These are phyloP conservation scores for Singerocomus inundabilis DNA, from an alignment of 1,284 basidiomycete genomes.

Conservation along the genomic window DNA sequence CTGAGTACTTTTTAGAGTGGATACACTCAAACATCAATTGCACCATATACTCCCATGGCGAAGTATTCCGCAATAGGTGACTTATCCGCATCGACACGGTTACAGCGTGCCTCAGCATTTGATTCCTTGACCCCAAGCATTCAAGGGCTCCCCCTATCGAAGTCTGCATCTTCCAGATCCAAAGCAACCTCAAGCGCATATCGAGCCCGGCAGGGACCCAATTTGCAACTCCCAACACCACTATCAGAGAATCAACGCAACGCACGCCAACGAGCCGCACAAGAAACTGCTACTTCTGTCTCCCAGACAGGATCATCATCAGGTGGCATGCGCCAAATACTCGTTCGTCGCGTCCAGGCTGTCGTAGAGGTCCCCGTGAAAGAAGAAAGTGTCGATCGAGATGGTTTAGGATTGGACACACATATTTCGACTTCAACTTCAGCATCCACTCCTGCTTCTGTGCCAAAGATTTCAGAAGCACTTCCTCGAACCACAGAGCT, in stretches of 20 bases:
- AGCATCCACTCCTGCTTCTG: constrained; percentile 4
- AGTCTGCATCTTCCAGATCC: constrained; percentile 5
- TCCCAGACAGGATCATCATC: constrained; percentile 9
- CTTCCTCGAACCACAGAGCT: background rate
- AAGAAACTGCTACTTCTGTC: constrained; percentile 1
- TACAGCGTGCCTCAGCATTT: constrained; percentile 15
- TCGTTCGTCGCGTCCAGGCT: constrained; percentile 46
- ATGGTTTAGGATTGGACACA: constrained; percentile 10
- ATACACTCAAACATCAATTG: constrained; percentile 16
- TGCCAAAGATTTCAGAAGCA: constrained; percentile 11
- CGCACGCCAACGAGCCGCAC: constrained; percentile 25
- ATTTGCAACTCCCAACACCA: constrained; percentile 32
- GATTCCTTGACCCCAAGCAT: constrained; percentile 15
- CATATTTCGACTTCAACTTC: constrained; percentile 16
- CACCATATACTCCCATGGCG: constrained; percentile 27
- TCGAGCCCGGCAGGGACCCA: constrained; percentile 12
- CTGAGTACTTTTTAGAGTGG: constrained; percentile 24
- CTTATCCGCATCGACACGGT: constrained; percentile 19
- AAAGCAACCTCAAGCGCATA: constrained; percentile 12
- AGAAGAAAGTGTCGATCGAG: constrained; percentile 39
- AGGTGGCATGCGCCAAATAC: constrained; percentile 22
- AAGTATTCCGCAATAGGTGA: constrained; percentile 16
- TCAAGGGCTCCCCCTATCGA: constrained; percentile 18
- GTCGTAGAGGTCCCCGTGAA: constrained; percentile 45
- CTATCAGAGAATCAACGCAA: constrained; percentile 32